Conservation (phyloP, 176 grass and related monocot species). For the Carex littledalei region DNA sequence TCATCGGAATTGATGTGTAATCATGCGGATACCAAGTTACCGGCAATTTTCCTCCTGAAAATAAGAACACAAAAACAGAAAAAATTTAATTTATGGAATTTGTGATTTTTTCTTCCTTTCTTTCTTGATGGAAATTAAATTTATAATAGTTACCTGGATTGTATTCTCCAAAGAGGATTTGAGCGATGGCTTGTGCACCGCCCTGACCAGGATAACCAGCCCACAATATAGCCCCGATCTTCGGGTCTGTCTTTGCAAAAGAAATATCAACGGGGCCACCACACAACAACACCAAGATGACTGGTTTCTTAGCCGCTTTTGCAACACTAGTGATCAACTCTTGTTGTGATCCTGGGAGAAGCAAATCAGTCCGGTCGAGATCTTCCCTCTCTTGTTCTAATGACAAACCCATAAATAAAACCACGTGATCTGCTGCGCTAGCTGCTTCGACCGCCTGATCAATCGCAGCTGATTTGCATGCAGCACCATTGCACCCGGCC, state of each 20-base stretch:
- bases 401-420: conserved; percentile 64
- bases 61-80: neutral
- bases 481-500: conserved; percentile 36
- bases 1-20: conserved; percentile 62
- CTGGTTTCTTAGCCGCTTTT: conserved; percentile 33
- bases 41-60: conserved; percentile 50
- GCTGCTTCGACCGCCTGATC: conserved; percentile 23
- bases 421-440: conserved; percentile 27
- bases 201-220: conserved; percentile 70
- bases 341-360: conserved; percentile 67
- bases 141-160: conserved; percentile 34
- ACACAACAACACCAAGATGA: conserved; percentile 68
- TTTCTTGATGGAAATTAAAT: neutral
- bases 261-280: conserved; percentile 64
- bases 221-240: conserved; percentile 63
- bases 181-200: conserved; percentile 54
- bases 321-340: conserved; percentile 53
- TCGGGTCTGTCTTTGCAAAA: conserved; percentile 45
- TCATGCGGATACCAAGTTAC: conserved; percentile 79
- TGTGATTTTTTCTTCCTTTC: neutral
- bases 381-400: conserved; percentile 63
- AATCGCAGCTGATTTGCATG: conserved; percentile 11
- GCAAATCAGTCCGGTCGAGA: conserved; percentile 40
- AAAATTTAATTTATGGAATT: neutral
- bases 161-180: conserved; percentile 61